Evolutionary conservation across 768 basidiomycete species (phyloP), one percentile per base, ranked within the genome.

Genomic region (Mycena vitilis): DNA sequence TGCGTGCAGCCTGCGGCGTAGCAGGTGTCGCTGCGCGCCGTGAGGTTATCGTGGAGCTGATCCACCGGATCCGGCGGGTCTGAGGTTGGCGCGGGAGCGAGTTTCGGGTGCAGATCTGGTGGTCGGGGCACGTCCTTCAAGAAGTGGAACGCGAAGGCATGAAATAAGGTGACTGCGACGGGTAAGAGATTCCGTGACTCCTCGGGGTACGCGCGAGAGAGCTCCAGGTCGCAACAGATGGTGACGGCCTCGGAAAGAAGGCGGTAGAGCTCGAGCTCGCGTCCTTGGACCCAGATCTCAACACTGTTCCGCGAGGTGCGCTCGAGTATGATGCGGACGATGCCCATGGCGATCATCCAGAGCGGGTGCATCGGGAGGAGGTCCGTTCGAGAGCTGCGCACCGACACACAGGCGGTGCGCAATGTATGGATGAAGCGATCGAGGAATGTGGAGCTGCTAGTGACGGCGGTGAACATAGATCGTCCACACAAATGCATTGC

Each of bases 301-400:
- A 60, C 48, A 20, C 58, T 60, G 34, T 47, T 60, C 34, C 48
- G 58, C 5, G 58, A 60, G 47, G 45, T 60, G 12, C 58, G 58
- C 44, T 49, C 30, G 45, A 13, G 12, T 25, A 59, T 45, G 15
- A 59, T 15, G 45, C 44, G 42, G 57, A 59, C 45, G 5, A 47
- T 15, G 23, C 45, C 15, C 10, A 23, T n/a, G 49, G n/a, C 49
- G 7, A 51, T 23, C 12, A 22, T 23, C 11, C 25, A 51, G n/a
- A 51, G 20, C 1, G 6, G n/a, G 6, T 9, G 37, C 2, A 30
- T 20, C 4, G 56, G 40, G 2, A 57, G n/a, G 4, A 11, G 40
- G 16, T 42, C 25, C 6, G 20, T 11, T 54, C 34, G n/a, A 36
- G 2, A 57, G 40, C 42, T 57, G 23, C 45, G 58, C 18, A 48